phyloP scores from a whole-genome alignment of 805 yeast species.

The Metschnikowia anglica region DNA sequence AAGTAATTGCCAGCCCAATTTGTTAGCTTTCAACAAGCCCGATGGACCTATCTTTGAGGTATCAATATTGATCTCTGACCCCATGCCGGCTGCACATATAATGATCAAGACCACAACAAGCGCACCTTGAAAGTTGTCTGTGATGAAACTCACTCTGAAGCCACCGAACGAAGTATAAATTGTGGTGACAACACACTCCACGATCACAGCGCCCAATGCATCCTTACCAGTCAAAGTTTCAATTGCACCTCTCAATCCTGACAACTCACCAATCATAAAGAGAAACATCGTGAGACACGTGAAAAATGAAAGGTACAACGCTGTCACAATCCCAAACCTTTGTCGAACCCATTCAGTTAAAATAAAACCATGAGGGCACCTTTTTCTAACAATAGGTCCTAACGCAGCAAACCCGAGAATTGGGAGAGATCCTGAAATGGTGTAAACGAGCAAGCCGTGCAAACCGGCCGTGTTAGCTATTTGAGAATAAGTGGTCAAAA shows the following conservation, averaged over 20 bases:
- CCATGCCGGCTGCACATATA: slow-evolving; percentile 77
- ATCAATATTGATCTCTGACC: slow-evolving; percentile 67
- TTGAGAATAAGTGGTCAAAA: slow-evolving; percentile 80
- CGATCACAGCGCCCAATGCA: slow-evolving; percentile 77
- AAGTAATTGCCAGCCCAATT: slow-evolving; percentile 84
- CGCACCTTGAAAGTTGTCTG: slow-evolving; percentile 83
- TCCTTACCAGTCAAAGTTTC: slow-evolving; percentile 74
- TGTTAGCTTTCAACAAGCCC: slow-evolving; percentile 62
- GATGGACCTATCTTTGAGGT: slow-evolving; percentile 60
- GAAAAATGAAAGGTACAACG: slow-evolving; percentile 73
- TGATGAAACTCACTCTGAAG: slow-evolving; percentile 80
- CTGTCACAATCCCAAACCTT: slow-evolving; percentile 71
- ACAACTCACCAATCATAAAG: slow-evolving; percentile 83
- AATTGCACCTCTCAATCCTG: slow-evolving; percentile 76
- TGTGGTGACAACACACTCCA: slow-evolving; percentile 83
- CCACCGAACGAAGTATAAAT: slow-evolving; percentile 89
- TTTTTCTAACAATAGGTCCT: slow-evolving; percentile 76
- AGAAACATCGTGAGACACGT: slow-evolving; percentile 82
- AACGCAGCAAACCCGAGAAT: slow-evolving; percentile 76
- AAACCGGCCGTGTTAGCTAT: slow-evolving; percentile 84
- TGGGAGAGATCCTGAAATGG: slow-evolving; percentile 78
- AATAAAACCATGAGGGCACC: slow-evolving; percentile 88
- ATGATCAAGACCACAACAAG: slow-evolving; percentile 66
- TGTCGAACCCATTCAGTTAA: slow-evolving; percentile 92
- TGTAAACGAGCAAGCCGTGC: slow-evolving; percentile 82